Evolutionary conservation across 768 basidiomycete species (phyloP).

Genomic region (Daedaleopsis sinensis): DNA sequence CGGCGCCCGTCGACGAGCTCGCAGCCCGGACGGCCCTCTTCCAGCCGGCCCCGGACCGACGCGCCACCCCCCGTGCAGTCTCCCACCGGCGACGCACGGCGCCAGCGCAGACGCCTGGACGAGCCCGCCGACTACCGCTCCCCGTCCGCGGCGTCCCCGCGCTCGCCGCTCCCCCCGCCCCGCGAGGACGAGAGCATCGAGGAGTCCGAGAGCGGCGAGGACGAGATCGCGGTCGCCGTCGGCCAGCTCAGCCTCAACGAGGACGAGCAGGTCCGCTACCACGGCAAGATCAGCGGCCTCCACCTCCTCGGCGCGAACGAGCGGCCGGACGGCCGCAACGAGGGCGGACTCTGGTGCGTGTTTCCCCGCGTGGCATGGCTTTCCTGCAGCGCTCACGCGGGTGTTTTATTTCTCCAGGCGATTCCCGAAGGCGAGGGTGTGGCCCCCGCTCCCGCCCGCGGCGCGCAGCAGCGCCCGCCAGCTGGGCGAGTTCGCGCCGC

Average conservation of each 20-base stretch:
- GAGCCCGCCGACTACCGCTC: conserved; percentile 21
- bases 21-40: conserved; percentile 1
- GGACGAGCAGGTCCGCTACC: conserved; percentile 82
- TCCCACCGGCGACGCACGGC: conserved; percentile 35
- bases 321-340: conserved; percentile 64
- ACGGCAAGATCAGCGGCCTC: conserved; percentile 83
- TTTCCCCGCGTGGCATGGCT: neutral
- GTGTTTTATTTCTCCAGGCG: conserved; percentile 47
- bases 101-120: conserved; percentile 55
- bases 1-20: conserved; percentile 15
- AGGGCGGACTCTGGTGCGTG: conserved; percentile 73
- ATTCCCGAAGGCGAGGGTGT: conserved; percentile 88
- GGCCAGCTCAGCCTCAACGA: conserved; percentile 90
- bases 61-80: neutral
- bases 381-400: neutral
- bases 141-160: conserved; percentile 12
- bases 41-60: neutral
- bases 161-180: conserved; percentile 19
- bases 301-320: conserved; percentile 69
- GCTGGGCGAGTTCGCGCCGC: conserved; percentile 41
- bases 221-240: conserved; percentile 66
- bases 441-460: conserved; percentile 61
- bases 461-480: conserved; percentile 29
- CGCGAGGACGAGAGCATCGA: conserved; percentile 34
- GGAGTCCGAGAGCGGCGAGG: conserved; percentile 36